Evolutionary conservation across 2,329 filamentous ascomycete species (phyloP).

Genomic region (Aspergillus sp.): DNA sequence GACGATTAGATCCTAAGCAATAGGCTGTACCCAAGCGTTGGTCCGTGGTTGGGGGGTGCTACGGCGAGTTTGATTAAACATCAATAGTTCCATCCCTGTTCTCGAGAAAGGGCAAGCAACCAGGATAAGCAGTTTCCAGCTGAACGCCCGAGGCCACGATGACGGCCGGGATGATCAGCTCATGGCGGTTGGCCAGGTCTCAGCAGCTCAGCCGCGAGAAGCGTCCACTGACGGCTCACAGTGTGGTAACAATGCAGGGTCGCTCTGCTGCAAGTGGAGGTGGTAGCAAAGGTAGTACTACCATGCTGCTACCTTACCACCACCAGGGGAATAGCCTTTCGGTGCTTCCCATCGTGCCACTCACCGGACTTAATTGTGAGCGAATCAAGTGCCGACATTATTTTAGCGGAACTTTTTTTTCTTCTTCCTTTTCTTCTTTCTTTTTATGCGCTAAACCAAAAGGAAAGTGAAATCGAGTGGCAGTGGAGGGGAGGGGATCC

Average conservation of each 20-base stretch:
- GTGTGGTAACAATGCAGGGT: slow-evolving; percentile 38
- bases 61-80: neutral
- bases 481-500: slow-evolving; percentile 9
- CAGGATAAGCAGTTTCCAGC: neutral
- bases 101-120: neutral
- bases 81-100: neutral
- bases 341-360: slow-evolving; percentile 23
- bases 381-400: slow-evolving; percentile 9
- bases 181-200: slow-evolving; percentile 6
- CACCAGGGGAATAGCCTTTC: slow-evolving; percentile 12
- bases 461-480: neutral
- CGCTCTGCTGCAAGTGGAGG: slow-evolving; percentile 18
- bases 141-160: neutral
- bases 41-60: slow-evolving; percentile 1
- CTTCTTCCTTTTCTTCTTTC: neutral
- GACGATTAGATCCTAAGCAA: neutral
- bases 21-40: neutral
- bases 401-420: neutral
- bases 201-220: slow-evolving; percentile 8
- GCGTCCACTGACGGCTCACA: slow-evolving; percentile 2
- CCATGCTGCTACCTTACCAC: slow-evolving; percentile 17
- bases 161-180: slow-evolving; percentile 1
- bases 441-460: slow-evolving; percentile 4
- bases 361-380: slow-evolving; percentile 12
- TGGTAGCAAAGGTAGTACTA: slow-evolving; percentile 13